phyloP scores from a whole-genome alignment of 1,284 basidiomycete genomes.

The Rhizoctonia solani region DNA sequence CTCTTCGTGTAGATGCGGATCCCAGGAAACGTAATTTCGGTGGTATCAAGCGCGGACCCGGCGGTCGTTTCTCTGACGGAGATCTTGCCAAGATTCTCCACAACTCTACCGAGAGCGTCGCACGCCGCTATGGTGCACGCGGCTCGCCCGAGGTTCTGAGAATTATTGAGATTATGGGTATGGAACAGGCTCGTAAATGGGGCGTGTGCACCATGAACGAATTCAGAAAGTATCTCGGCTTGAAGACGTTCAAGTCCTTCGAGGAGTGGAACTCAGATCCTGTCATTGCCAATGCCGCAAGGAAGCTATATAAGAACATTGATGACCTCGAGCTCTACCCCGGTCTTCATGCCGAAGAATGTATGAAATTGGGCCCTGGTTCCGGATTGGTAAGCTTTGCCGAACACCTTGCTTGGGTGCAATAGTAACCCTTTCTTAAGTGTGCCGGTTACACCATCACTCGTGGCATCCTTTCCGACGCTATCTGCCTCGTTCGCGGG shows the following conservation, averaged over 20 bases:
- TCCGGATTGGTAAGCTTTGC: neutral
- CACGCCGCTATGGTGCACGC: neutral
- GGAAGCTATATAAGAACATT: conserved; percentile 70
- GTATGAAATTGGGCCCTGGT: conserved; percentile 68
- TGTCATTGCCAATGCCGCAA: conserved; percentile 59
- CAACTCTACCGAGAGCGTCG: conserved; percentile 33
- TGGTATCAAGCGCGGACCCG: conserved; percentile 59
- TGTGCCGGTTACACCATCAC: neutral
- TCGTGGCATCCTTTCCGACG: neutral
- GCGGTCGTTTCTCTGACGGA: conserved; percentile 69
- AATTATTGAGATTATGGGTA: conserved; percentile 81
- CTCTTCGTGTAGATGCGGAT: neutral
- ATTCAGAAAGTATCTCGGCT: conserved; percentile 57
- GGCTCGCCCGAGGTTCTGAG: conserved; percentile 38
- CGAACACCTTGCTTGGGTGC: neutral
- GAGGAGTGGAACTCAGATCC: conserved; percentile 50
- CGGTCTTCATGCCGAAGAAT: conserved; percentile 70
- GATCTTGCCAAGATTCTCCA: conserved; percentile 70
- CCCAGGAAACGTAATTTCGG: conserved; percentile 66
- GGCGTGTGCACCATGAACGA: too few species aligned
- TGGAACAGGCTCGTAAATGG: conserved; percentile 75
- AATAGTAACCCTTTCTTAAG: neutral
- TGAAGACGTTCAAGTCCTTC: conserved; percentile 40
- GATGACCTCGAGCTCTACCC: conserved; percentile 66
- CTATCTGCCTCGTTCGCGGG: neutral